Percentiles rank a stretch among this genome's conserved stretches.
Evolutionary conservation across 2,329 filamentous ascomycete genomes (phyloP).

Genomic region (Neoscytalidium dimidiatum): DNA sequence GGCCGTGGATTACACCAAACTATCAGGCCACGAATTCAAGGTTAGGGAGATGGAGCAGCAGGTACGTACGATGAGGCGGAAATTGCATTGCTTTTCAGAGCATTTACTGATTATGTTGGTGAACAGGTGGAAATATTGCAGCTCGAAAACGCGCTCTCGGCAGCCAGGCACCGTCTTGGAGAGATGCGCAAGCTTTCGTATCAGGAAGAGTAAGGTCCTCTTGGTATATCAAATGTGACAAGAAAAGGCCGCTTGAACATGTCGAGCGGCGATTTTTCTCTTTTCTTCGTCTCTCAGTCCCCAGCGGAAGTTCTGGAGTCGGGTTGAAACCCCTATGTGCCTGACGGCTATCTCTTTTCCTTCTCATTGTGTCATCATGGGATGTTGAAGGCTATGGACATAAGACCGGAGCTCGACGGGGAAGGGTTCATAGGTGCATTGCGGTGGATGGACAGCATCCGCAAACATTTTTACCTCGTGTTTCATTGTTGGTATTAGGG

Average conservation of each 20-base stretch:
- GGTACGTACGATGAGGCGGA: conserved; percentile 58
- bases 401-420: neutral
- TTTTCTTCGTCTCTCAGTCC: neutral
- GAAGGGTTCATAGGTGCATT: neutral
- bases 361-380: neutral
- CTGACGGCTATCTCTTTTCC: conserved; percentile 3
- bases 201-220: conserved; percentile 64
- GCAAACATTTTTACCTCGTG: neutral
- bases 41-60: conserved; percentile 99
- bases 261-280: neutral
- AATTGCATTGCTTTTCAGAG: neutral
- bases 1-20: conserved; percentile 79
- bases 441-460: neutral
- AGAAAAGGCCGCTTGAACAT: neutral
- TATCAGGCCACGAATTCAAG: conserved; percentile 96
- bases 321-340: neutral
- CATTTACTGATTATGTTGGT: conserved; percentile 17
- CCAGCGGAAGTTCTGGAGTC: neutral
- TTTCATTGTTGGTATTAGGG: conserved; percentile 1
- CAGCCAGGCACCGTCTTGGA: conserved; percentile 79
- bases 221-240: neutral
- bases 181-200: conserved; percentile 99
- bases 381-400: neutral
- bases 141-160: conserved; percentile 80
- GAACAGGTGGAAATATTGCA: conserved; percentile 91